Conservation (phyloP, 345 rosid genomes). For the Firmiana major region DNA sequence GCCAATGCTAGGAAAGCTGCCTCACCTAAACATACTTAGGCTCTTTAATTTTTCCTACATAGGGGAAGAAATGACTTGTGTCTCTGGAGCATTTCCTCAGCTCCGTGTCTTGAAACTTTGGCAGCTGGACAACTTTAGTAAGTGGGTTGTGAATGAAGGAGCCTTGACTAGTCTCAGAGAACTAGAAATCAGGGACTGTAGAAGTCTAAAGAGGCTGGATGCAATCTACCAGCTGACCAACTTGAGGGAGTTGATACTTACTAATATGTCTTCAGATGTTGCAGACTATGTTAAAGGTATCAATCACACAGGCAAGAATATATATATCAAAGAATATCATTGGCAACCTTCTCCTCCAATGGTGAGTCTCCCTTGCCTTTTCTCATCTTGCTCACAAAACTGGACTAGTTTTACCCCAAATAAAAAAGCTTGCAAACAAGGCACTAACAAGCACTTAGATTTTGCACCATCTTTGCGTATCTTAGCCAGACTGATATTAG, state of each 20-base stretch:
- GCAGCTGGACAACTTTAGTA: slow-evolving; percentile 18
- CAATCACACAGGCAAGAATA: not conserved
- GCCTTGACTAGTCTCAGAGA: slow-evolving; percentile 27
- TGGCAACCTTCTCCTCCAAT: not conserved
- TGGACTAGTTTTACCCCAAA: not conserved
- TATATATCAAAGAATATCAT: not conserved
- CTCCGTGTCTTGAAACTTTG: slow-evolving; percentile 36
- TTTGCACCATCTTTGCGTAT: not conserved
- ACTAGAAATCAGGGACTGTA: slow-evolving; percentile 34
- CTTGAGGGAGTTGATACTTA: slow-evolving; percentile 25
- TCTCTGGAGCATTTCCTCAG: not conserved
- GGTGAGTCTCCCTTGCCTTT: not conserved
- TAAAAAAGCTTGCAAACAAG: not conserved
- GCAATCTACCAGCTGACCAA: not conserved
- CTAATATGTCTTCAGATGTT: slow-evolving; percentile 18
- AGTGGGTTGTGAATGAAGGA: slow-evolving; percentile 7
- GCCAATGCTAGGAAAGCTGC: slow-evolving; percentile 23
- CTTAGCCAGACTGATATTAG: not conserved
- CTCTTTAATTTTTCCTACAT: slow-evolving; percentile 28
- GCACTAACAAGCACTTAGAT: not conserved
- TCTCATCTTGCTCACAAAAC: not conserved
- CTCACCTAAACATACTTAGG: slow-evolving; percentile 23
- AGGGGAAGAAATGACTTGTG: slow-evolving; percentile 28
- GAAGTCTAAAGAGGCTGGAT: not conserved
- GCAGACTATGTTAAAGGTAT: not conserved